Base-by-base conservation (phyloP, 768 basidiomycete genomes). In the Amanita rimosa region DNA sequence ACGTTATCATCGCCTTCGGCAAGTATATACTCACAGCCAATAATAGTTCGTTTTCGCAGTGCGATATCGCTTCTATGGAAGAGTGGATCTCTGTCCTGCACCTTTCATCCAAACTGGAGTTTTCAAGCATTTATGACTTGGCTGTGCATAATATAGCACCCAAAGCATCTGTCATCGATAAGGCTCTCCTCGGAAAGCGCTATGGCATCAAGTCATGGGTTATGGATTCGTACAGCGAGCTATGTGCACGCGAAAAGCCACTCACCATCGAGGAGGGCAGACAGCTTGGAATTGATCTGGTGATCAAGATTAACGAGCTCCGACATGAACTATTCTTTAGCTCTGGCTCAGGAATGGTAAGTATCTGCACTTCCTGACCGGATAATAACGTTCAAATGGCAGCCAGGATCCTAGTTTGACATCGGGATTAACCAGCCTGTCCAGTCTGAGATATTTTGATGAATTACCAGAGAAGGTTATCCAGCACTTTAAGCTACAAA, bases 61-160 rank as follows among this genome's bases (percentile, higher is more conserved):
- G 57, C 6, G 66, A 67, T 33, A 58, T 65, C 39, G 54, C 58
- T 19, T 64, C 65, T 13, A 54, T 57, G 26, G 60, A 64, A 13
- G 67, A 67, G 37, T 71, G 70, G 69, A 60, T 55, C 13, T 65
- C 65, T 13, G 60, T 70, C 24, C 62, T 70, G 11, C 40, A 56
- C 14, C 57, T 71, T 37, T 56, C 64, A 8, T 52, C 55, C 33
- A 57, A 56, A 35, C 64, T 63, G 58, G 54, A 54, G 8, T 64
- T 69, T 52, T 4, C 52, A 0, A 58, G 60, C 40, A 31, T 68
- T 43, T 60, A 61, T 11, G 51, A 55, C 1, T 63, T 68, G 38
- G 64, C 68, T 13, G 53, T 67, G 29, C 54, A 57, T n/a, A 54
- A 62, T n/a, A 60, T 69, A 33, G 40, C 53, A 3, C 44, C 44